Percentiles rank a stretch among this genome's conserved stretches.
phyloP scores from a whole-genome alignment of 1,284 basidiomycete genomes.

The Trichosporon sp. region DNA sequence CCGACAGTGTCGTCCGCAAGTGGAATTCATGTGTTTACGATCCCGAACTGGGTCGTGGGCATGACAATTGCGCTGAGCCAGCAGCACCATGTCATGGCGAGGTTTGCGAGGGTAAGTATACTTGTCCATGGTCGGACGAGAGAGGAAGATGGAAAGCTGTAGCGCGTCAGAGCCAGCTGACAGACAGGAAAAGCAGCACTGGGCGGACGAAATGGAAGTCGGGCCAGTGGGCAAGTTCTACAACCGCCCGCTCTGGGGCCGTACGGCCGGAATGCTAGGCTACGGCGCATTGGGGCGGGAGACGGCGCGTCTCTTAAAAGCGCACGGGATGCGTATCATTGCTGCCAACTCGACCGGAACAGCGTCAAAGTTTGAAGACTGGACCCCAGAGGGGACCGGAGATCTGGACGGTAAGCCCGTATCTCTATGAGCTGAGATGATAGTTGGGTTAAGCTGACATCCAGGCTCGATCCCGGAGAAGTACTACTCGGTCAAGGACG shows the following conservation, averaged over 20 bases:
- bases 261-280: slow-evolving; percentile 51
- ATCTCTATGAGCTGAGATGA: neutral
- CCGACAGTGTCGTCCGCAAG: slow-evolving; percentile 46
- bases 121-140: no score
- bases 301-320: slow-evolving; percentile 49
- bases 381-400: slow-evolving; percentile 40
- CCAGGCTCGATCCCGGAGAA: slow-evolving; percentile 49
- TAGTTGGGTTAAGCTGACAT: neutral
- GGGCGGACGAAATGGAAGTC: slow-evolving; percentile 40
- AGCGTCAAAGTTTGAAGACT: slow-evolving; percentile 26
- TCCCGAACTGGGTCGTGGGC: slow-evolving; percentile 50
- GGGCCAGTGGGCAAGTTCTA: slow-evolving; percentile 39
- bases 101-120: slow-evolving; percentile 39
- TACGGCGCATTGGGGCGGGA: slow-evolving; percentile 50
- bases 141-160: no score
- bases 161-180: neutral
- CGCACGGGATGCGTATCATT: slow-evolving; percentile 48
- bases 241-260: slow-evolving; percentile 40
- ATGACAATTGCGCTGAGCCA: slow-evolving; percentile 46
- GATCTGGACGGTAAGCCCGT: slow-evolving; percentile 43
- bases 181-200: slow-evolving; percentile 38
- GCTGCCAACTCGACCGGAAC: slow-evolving; percentile 54
- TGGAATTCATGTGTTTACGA: slow-evolving; percentile 52
- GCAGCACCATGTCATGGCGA: slow-evolving; percentile 45
- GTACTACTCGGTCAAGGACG: slow-evolving; percentile 50